Conservation (phyloP, 1,284 basidiomycete species). For the Naganishia liquefaciens region DNA sequence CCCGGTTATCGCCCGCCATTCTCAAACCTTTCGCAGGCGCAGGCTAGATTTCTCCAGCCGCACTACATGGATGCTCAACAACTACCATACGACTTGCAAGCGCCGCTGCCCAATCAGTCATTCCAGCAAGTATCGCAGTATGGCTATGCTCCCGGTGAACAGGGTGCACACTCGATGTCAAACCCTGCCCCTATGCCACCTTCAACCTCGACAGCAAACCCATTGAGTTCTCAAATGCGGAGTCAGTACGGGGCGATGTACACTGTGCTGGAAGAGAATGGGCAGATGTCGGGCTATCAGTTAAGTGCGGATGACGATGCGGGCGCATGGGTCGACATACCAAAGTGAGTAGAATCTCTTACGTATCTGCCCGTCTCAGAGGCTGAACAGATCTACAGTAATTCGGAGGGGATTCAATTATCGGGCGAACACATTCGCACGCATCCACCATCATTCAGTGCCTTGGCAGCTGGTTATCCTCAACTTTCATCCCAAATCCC, state of each 20-base stretch:
- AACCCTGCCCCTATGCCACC: neutral
- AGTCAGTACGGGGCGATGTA: neutral
- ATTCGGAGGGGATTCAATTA: too few relatives aligned
- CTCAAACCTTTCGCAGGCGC: neutral
- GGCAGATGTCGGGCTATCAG: neutral
- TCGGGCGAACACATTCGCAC: neutral
- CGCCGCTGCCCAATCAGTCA: slow-evolving; percentile 2
- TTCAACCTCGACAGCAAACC: neutral
- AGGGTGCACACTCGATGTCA: neutral
- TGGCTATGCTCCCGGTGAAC: neutral
- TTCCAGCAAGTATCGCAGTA: slow-evolving; percentile 1
- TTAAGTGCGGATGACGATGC: slow-evolving; percentile 18
- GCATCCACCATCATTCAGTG: slow-evolving; percentile 8
- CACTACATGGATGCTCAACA: neutral
- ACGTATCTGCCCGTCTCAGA: too few relatives aligned
- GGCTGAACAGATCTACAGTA: too few relatives aligned
- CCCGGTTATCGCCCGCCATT: neutral
- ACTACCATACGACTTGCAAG: neutral
- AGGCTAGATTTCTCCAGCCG: neutral
- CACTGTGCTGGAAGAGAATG: neutral
- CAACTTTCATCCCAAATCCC: neutral
- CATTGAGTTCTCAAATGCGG: neutral
- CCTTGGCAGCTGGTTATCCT: neutral
- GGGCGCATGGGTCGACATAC: slow-evolving; percentile 9
- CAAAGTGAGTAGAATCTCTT: neutral